These are phyloP conservation scores for Chaetomium tenue DNA, from an alignment of 495 filamentous ascomycete species.

Conservation along the genomic window DNA sequence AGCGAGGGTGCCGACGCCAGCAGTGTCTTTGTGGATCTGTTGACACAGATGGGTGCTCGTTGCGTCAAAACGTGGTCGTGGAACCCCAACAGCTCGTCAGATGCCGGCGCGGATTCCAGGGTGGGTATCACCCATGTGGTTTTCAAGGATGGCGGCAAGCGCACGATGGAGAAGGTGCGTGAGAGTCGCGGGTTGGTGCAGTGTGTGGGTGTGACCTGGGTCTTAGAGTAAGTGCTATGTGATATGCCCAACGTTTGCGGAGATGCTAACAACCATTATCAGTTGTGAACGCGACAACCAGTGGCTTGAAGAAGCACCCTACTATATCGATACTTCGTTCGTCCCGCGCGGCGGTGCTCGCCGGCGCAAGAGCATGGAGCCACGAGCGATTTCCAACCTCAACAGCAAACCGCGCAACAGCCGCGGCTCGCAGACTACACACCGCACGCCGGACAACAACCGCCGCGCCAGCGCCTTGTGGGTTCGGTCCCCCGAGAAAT, in stretches of 20 bases:
- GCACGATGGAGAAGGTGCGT: constrained; percentile 83
- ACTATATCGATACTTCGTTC: constrained; percentile 67
- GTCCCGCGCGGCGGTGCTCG: constrained; percentile 74
- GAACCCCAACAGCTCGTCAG: constrained; percentile 56
- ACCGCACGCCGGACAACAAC: constrained; percentile 42
- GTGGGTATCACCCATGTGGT: constrained; percentile 92
- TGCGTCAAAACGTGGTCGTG: constrained; percentile 83
- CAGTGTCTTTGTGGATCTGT: constrained; percentile 75
- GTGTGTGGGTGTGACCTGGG: constrained; percentile 86
- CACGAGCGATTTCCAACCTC: constrained; percentile 68
- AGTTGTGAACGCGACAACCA: constrained; percentile 78
- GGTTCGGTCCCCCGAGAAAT: constrained; percentile 42
- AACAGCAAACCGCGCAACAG: constrained; percentile 58
- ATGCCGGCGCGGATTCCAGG: constrained; percentile 47
- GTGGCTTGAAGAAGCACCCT: constrained; percentile 69
- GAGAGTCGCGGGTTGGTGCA: constrained; percentile 70
- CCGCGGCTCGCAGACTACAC: constrained; percentile 44
- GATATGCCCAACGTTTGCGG: constrained; percentile 5
- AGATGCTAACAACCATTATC: constrained; percentile 21
- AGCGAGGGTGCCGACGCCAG: constrained; percentile 85
- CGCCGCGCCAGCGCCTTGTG: constrained; percentile 54
- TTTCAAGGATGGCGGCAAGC: constrained; percentile 86
- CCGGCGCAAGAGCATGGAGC: constrained; percentile 90
- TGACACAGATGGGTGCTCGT: constrained; percentile 80
- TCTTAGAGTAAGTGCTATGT: constrained; percentile 66